Base-by-base conservation (phyloP, 2,329 filamentous ascomycete genomes). In the Alternaria sp. region DNA sequence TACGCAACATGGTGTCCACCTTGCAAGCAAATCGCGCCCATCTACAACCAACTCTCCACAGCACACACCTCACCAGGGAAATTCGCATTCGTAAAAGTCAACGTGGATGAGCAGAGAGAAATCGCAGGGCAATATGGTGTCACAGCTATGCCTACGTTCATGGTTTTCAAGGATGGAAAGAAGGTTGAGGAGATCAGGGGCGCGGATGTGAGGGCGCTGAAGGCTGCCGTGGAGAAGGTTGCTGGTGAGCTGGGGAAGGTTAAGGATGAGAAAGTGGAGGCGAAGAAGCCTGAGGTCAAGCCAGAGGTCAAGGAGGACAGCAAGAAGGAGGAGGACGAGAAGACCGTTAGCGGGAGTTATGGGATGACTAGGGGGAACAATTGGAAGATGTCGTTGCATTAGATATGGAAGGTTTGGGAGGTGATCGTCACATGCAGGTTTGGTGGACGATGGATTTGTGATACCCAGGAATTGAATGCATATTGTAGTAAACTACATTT, bases 1-100 rank as follows among this genome's bases (percentile, higher is more conserved):
- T 84, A 83, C 73, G 84, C 84, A 13, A 83, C 82, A 66, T 88
- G 86, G 85, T 87, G 86, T 71, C 85, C 85, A 3, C 86, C 86
- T 15, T 88, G 86, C 81, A 86, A 86, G 72, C 79, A 82, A 59
- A 85, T 88, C 60, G 81, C 82, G 0, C 86, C 86, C 52, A 77
- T 84, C 65, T 83, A 86, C 75, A 81, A 82, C 54, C 81, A 86
- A 69, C 81, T 87, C 66, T 84, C 84, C 67, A 79, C 81, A 19
- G 73, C 81, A n/a, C 82, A 87, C 72, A 62, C 79, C 28, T 78
- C 82, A 26, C 74, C 81, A 0, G 79, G 79, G 21, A 80, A 79
- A 30, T 79, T 87, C 26, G 80, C 80, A 4, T 88, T 88, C 72
- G 81, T 83, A 63, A 86, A 87, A 75, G 81, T 87, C 54, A 85